Percentiles rank a stretch among this genome's conserved stretches.
phyloP scores from a whole-genome alignment of 805 yeast genomes.

The Yarrowia sp. region DNA sequence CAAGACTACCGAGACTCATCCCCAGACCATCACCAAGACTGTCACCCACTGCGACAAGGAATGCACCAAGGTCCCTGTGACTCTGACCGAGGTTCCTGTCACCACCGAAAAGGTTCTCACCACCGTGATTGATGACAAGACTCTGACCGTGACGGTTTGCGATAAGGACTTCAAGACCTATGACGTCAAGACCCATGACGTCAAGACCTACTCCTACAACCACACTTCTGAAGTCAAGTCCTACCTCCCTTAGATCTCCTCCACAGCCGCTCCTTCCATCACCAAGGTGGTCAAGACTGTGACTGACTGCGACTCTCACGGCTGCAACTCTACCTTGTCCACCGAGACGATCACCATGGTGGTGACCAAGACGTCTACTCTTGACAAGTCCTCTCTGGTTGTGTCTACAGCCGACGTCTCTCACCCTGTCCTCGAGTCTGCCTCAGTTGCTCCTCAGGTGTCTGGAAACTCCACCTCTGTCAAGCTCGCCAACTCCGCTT shows the following conservation, averaged over 20 bases:
- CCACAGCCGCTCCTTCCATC: no score
- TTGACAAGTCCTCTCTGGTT: no score
- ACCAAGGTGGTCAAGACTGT: not conserved
- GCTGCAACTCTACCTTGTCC: constrained; percentile 3
- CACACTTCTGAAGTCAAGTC: not conserved
- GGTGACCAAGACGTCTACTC: no score
- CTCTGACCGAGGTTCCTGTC: constrained; percentile 29
- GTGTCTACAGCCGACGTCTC: no score
- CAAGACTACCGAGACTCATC: no score
- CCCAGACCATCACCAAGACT: constrained; percentile 23
- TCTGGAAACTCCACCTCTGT: no score
- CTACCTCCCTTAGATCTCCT: not conserved
- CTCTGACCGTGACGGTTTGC: constrained; percentile 20
- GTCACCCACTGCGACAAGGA: constrained; percentile 14
- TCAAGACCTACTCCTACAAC: not conserved
- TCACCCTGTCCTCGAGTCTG: no score
- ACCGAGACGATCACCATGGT: not conserved
- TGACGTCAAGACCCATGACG: no score
- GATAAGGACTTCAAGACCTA: constrained; percentile 1
- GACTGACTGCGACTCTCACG: constrained; percentile 6
- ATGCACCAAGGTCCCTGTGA: constrained; percentile 34
- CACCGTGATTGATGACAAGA: constrained; percentile 18
- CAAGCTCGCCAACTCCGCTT: no score
- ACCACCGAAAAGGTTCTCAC: constrained; percentile 11
- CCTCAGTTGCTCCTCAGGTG: no score